phyloP scores from a whole-genome alignment of 306 rosid genomes.

The Rosa rugosa region DNA sequence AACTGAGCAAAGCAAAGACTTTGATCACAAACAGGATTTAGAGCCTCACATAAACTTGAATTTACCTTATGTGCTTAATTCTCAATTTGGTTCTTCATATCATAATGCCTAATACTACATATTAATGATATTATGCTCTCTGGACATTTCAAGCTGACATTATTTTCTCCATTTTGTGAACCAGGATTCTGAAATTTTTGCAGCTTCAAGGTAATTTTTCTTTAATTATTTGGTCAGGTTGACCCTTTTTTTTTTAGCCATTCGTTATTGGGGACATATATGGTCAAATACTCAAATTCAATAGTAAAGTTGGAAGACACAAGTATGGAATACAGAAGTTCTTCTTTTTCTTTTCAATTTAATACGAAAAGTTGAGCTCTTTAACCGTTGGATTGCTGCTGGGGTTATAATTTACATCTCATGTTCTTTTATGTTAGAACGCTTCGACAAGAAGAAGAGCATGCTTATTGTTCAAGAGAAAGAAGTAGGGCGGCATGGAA shows the following conservation, averaged over 20 bases:
- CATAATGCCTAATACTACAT: neutral
- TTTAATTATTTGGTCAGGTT: conserved; percentile 12
- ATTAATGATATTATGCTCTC: neutral
- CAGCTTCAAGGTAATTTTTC: conserved; percentile 55
- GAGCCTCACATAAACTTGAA: neutral
- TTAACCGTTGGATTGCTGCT: neutral
- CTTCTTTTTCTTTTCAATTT: neutral
- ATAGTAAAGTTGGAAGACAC: neutral
- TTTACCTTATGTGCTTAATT: neutral
- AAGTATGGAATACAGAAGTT: neutral
- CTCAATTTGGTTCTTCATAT: conserved; percentile 2
- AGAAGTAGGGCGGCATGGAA: conserved; percentile 83
- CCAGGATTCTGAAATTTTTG: conserved; percentile 55
- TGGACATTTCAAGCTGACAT: conserved; percentile 29
- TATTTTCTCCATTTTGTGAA: conserved; percentile 32
- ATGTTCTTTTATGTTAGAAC: conserved; percentile 33
- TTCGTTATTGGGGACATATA: neutral
- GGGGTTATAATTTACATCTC: conserved; percentile 15
- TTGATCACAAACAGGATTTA: neutral
- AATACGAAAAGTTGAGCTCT: neutral
- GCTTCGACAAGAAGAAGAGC: conserved; percentile 45
- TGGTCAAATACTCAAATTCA: conserved; percentile 4
- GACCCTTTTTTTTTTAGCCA: neutral
- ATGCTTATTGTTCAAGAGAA: conserved; percentile 76
- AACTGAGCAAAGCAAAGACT: neutral